Evolutionary conservation across 768 basidiomycete species (phyloP).

Genomic region (Lentinula aciculospora): DNA sequence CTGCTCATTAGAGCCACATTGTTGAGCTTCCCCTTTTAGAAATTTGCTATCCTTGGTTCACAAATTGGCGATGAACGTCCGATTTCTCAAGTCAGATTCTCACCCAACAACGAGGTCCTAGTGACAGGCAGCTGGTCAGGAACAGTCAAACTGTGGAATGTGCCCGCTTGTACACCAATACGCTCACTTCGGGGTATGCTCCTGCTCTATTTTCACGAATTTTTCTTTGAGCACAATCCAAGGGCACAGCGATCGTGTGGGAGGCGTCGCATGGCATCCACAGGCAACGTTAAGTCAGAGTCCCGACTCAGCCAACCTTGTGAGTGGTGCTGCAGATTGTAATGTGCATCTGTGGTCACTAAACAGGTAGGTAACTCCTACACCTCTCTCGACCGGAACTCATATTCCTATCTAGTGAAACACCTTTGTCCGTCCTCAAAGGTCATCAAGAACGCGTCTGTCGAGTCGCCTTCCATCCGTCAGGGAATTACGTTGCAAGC

Average conservation of each 20-base stretch:
- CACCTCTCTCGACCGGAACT: conserved; percentile 1
- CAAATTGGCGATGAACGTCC: conserved; percentile 98
- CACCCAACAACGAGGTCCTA: conserved; percentile 83
- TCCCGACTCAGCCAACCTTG: conserved; percentile 70
- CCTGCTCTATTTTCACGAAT: background rate
- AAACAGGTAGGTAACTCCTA: conserved; percentile 45
- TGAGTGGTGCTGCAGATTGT: conserved; percentile 86
- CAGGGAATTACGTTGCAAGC: conserved; percentile 88
- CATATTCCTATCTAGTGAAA: conserved; percentile 48
- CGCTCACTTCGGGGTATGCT: conserved; percentile 64
- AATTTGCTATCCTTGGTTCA: conserved; percentile 88
- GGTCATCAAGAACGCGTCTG: conserved; percentile 91
- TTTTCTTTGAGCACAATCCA: conserved; percentile 9
- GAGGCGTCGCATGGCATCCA: conserved; percentile 98
- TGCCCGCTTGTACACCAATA: conserved; percentile 82
- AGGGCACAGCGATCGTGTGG: conserved; percentile 89
- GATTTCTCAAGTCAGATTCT: conserved; percentile 89
- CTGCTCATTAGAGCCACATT: background rate
- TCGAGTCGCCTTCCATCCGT: conserved; percentile 94
- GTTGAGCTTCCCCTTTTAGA: conserved; percentile 38
- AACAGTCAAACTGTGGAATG: conserved; percentile 90
- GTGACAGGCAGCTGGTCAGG: conserved; percentile 98
- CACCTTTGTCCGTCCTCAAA: conserved; percentile 77
- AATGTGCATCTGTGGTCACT: conserved; percentile 87
- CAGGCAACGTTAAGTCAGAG: conserved; percentile 73